These are phyloP conservation scores for Vachellia pachyceras DNA, from an alignment of 306 rosid genomes.

Conservation along the genomic window DNA sequence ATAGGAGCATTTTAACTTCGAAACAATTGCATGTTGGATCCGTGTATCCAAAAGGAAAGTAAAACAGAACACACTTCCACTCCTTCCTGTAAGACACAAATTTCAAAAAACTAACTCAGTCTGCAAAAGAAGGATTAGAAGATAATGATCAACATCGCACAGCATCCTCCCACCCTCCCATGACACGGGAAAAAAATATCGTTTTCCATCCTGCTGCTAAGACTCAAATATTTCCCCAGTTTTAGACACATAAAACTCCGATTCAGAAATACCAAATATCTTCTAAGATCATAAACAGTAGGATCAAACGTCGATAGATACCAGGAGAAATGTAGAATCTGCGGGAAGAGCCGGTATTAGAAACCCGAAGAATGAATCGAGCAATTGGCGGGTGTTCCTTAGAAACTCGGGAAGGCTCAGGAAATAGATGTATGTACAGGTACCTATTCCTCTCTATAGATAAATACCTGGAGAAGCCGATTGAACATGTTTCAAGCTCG, in stretches of 20 bases:
- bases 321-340: constrained; percentile 68
- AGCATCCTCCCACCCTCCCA: neutral
- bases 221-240: neutral
- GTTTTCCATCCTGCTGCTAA: neutral
- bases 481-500: constrained; percentile 5
- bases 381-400: constrained; percentile 84
- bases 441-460: constrained; percentile 73
- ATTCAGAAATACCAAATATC: constrained; percentile 7
- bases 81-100: neutral
- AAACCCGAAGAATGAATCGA: constrained; percentile 72
- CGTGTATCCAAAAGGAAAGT: neutral
- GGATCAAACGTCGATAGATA: constrained; percentile 22
- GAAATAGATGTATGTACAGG: constrained; percentile 74
- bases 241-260: constrained; percentile 12
- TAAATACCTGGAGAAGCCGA: constrained; percentile 52
- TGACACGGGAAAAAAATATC: neutral
- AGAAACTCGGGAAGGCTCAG: constrained; percentile 68
- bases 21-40: neutral
- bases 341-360: constrained; percentile 61
- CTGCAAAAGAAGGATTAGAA: neutral
- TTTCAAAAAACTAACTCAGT: neutral
- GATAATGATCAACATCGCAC: neutral
- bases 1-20: neutral
- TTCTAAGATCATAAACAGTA: neutral
- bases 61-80: neutral